Evolutionary conservation across 176 grass and related monocot genomes (phyloP), one percentile per base, ranked within the genome.

Genomic region (Hordeum vulgare): DNA sequence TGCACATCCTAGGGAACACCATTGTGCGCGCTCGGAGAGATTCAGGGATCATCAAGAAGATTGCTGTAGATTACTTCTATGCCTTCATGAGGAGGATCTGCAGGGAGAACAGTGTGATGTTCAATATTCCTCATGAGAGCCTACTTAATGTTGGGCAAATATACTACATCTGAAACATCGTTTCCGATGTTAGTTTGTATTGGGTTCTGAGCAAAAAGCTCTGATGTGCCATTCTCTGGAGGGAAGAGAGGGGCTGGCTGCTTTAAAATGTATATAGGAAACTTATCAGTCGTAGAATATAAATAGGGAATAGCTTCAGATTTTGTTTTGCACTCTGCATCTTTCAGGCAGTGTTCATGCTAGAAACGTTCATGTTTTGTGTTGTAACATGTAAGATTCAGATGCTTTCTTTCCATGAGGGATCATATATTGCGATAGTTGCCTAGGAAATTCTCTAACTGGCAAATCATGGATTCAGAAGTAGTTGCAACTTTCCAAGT

Each of bases 1-100:
- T 98, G 37, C 96, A 98, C 88, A 98, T 98, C 29, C 91, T 98
- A 3, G 96, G 96, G 85, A 98, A 98, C 82, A 98, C 96, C 11
- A 81, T 98, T 27, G 91, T 98, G 77, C 87, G 87, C 1, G 89
- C 96, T 27, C 86, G 88, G 60, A 76, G 96, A 61, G 89, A 96
- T 77, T 87, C 96, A 2, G 86, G 89, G 33, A 66, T 94, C 51
- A n/a, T 96, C 11, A 99, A 99, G 86, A 99, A 59, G 88, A 2
- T 99, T 8, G 80, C 89, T 1, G 89, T 99, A 11, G 83, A 99
- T 71, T 96, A 92, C 82, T 83, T 99, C 36, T 99, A 96, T 86
- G 93, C 96, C 7, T 96, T 96, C 84, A 85, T 99, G 63, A 67
- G 93, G 91, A 89, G 89, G 84, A 79, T 99, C 25, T 99, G 96